These are phyloP conservation scores for Phanerodontia chrysosporium DNA, from an alignment of 768 basidiomycete species.

Conservation along the genomic window DNA sequence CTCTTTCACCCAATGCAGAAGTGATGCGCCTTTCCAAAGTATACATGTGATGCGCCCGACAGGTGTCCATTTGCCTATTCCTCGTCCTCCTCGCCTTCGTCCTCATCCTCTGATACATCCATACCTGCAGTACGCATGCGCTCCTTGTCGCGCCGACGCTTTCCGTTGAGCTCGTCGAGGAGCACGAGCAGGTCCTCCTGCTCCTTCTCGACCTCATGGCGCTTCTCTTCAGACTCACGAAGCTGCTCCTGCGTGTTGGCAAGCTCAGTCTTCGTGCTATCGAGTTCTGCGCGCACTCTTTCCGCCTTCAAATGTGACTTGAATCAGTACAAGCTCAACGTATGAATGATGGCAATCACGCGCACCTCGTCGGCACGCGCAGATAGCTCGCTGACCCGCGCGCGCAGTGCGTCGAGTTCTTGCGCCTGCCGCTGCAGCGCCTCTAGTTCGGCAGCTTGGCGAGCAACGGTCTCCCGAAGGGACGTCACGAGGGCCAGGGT, in stretches of 20 bases:
- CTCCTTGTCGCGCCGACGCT: conserved; percentile 81
- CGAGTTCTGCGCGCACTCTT: conserved; percentile 43
- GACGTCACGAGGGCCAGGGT: conserved; percentile 78
- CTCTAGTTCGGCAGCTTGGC: conserved; percentile 80
- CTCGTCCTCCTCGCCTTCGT: conserved; percentile 53
- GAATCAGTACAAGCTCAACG: background rate
- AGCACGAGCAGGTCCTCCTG: conserved; percentile 94
- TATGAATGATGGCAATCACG: conserved; percentile 9
- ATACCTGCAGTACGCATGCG: conserved; percentile 67
- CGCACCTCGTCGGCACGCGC: conserved; percentile 35
- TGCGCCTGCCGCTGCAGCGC: conserved; percentile 69
- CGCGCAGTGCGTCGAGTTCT: conserved; percentile 71
- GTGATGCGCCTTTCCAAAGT: too few species aligned
- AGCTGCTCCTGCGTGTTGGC: conserved; percentile 44
- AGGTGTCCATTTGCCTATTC: too few species aligned
- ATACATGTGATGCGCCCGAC: too few species aligned
- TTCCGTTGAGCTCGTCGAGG: conserved; percentile 85
- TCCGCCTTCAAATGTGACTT: conserved; percentile 17
- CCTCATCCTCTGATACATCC: conserved; percentile 94
- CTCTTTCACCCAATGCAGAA: too few species aligned
- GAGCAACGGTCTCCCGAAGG: conserved; percentile 76
- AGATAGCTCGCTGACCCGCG: conserved; percentile 51
- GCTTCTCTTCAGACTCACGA: conserved; percentile 52
- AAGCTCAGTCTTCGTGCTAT: conserved; percentile 42
- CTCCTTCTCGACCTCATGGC: conserved; percentile 87